These are phyloP conservation scores for Candida railenensis DNA, from an alignment of 805 yeast species.

Conservation along the genomic window DNA sequence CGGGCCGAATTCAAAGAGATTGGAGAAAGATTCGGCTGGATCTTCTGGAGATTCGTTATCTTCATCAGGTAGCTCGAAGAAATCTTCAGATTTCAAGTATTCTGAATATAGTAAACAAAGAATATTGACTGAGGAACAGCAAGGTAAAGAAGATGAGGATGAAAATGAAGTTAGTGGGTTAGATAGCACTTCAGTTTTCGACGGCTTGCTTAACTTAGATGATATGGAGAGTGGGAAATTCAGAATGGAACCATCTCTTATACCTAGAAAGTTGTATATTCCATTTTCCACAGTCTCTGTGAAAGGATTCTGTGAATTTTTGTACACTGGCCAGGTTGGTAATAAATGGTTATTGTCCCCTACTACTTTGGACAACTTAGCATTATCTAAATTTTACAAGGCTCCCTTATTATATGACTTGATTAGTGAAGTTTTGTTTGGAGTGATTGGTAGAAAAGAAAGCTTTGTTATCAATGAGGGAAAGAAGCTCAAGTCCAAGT, in stretches of 20 bases:
- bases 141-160: background rate
- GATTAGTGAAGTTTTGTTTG: constrained; percentile 66
- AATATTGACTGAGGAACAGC: background rate
- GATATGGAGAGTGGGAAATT: constrained; percentile 27
- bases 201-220: constrained; percentile 32
- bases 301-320: constrained; percentile 66
- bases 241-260: constrained; percentile 56
- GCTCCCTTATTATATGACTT: constrained; percentile 70
- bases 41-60: background rate
- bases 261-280: constrained; percentile 67
- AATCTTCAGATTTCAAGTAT: background rate
- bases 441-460: constrained; percentile 69
- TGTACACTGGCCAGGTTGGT: constrained; percentile 79
- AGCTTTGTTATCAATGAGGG: constrained; percentile 44
- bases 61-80: background rate
- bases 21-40: background rate
- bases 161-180: background rate
- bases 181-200: constrained; percentile 2
- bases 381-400: constrained; percentile 63
- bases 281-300: constrained; percentile 66
- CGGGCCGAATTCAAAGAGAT: background rate
- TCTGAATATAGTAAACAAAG: no score
- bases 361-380: constrained; percentile 60
- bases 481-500: constrained; percentile 31
- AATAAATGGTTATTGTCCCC: constrained; percentile 73